A percentile compares a stretch with the other conserved stretches of the same genome.
These are phyloP conservation scores for Hypoxylon sp. DNA, from an alignment of 2,329 filamentous ascomycete species.

Conservation along the genomic window DNA sequence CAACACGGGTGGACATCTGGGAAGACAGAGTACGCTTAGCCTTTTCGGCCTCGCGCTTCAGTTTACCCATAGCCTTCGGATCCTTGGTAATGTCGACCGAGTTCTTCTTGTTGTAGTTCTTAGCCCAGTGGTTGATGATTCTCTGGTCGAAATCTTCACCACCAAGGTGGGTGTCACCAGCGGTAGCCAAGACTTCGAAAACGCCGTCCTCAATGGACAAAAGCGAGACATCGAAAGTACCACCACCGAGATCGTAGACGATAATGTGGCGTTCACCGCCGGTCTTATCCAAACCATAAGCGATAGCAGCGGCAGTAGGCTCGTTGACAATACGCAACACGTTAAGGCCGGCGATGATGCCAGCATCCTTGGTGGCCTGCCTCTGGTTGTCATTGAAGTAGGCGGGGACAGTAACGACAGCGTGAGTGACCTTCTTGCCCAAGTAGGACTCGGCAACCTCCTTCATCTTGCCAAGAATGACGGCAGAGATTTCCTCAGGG, in stretches of 20 bases:
- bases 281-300: constrained; percentile 92
- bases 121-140: constrained; percentile 95
- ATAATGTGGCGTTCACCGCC: constrained; percentile 89
- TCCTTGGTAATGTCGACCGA: constrained; percentile 93
- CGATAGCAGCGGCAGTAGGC: constrained; percentile 94
- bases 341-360: constrained; percentile 91
- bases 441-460: constrained; percentile 84
- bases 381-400: constrained; percentile 99
- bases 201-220: constrained; percentile 92
- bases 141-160: constrained; percentile 99
- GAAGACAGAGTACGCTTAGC: constrained; percentile 98
- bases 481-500: constrained; percentile 84
- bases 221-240: constrained; percentile 95
- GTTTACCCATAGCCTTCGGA: constrained; percentile 97
- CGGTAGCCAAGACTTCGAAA: constrained; percentile 94
- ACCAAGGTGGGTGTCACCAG: constrained; percentile 97
- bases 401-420: constrained; percentile 93
- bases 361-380: constrained; percentile 96
- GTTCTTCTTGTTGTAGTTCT: constrained; percentile 99
- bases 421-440: constrained; percentile 86
- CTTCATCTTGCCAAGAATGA: constrained; percentile 89
- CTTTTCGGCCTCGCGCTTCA: constrained; percentile 99
- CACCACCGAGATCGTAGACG: constrained; percentile 94
- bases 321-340: constrained; percentile 98
- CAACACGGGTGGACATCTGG: constrained; percentile 92